phyloP scores from a whole-genome alignment of 176 grass and related monocot species.

The Tillandsia leiboldiana region DNA sequence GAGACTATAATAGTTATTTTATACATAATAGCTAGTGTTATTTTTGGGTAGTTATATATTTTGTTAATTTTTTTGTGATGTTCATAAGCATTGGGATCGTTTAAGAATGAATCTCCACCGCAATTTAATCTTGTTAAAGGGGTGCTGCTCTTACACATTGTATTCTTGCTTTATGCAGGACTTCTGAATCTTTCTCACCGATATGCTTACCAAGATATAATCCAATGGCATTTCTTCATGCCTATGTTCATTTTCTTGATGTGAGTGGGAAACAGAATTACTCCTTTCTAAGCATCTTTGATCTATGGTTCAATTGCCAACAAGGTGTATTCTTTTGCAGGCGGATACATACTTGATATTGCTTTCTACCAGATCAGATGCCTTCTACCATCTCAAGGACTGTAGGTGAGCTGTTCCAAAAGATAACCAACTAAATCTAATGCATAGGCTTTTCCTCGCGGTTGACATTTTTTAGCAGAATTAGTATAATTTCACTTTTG shows the following conservation, averaged over 20 bases:
- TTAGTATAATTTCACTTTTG: background rate
- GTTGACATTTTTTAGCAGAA: background rate
- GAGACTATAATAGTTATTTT: too few relatives aligned
- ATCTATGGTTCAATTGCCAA: slow-evolving; percentile 15
- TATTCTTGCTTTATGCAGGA: slow-evolving; percentile 41
- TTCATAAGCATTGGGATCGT: background rate
- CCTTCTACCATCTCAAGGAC: slow-evolving; percentile 95
- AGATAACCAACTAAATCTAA: background rate
- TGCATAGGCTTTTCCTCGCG: background rate
- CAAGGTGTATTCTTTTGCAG: slow-evolving; percentile 40
- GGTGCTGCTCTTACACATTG: slow-evolving; percentile 16
- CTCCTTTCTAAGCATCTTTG: background rate
- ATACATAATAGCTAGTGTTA: too few relatives aligned
- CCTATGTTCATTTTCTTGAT: slow-evolving; percentile 96
- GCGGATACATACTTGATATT: slow-evolving; percentile 66
- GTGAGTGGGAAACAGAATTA: slow-evolving; percentile 47
- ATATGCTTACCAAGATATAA: slow-evolving; percentile 99
- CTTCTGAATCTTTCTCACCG: slow-evolving; percentile 90
- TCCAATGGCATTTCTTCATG: slow-evolving; percentile 87
- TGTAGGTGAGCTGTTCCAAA: slow-evolving; percentile 52
- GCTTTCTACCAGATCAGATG: slow-evolving; percentile 72
- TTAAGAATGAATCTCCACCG: background rate
- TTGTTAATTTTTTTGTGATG: background rate
- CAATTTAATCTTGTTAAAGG: background rate
- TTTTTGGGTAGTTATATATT: too few relatives aligned